Evolutionary conservation across 2,329 filamentous ascomycete genomes (phyloP).

Genomic region (Blastomyces emzantsi): DNA sequence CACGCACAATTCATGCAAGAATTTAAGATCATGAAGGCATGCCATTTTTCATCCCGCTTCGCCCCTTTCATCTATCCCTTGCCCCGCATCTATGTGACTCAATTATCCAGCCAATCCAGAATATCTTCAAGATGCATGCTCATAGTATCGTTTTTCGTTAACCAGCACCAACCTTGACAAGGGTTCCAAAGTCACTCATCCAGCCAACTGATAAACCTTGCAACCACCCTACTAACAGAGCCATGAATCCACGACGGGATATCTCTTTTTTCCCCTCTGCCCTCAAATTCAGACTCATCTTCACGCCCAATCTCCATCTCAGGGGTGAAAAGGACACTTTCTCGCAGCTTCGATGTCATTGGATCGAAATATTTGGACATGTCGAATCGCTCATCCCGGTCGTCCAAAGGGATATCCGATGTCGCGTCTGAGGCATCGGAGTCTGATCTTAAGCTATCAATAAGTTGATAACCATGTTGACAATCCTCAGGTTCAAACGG

Average conservation of each 20-base stretch:
- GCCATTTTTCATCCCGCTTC: too few relatives aligned
- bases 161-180: too few relatives aligned
- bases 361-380: conserved; percentile 20
- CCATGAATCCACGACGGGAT: background rate
- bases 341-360: conserved; percentile 14
- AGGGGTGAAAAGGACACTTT: conserved; percentile 12
- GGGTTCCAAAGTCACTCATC: background rate
- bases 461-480: background rate
- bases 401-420: background rate
- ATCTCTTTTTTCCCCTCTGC: background rate
- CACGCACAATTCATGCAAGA: background rate
- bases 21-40: too few relatives aligned
- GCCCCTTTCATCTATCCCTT: too few relatives aligned
- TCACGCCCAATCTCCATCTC: conserved; percentile 9
- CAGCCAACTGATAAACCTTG: background rate
- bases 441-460: background rate
- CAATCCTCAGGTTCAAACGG: too few relatives aligned
- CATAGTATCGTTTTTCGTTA: too few relatives aligned
- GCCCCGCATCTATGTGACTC: too few relatives aligned
- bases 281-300: background rate
- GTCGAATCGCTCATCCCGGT: background rate
- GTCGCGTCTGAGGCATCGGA: background rate
- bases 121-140: too few relatives aligned
- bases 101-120: too few relatives aligned
- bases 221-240: background rate